Base-by-base conservation (phyloP, 2,329 filamentous ascomycete genomes). In the Colletotrichum sp. region DNA sequence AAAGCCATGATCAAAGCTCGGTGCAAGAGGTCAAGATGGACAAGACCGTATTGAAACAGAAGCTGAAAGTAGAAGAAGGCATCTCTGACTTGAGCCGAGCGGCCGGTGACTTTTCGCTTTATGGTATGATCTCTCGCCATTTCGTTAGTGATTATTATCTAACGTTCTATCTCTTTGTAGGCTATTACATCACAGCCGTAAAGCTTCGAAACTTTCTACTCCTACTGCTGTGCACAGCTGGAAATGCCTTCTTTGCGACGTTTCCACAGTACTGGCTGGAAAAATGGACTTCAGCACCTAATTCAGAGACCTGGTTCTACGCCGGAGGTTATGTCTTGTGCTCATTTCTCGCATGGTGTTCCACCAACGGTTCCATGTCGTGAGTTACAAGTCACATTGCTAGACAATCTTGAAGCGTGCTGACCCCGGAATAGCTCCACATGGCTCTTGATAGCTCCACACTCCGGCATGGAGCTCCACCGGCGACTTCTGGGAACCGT, bases 181-280 rank as follows among this genome's bases (percentile, higher is more conserved):
- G 39, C 5, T 75, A 72, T 12, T 75, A 75, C 13, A 26, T 72
- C 2, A 26, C 24, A n/a, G 69, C 72, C 4, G 61, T 68, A 2
- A 61, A 55, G n/a, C 6, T 61, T 10, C 26, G 43, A 1, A 74
- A 76, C 18, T 26, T 76, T 13, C n/a, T 70, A 3, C 6, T 70
- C n/a, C 76, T 66, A 59, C 69, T 60, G 48, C 60, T 52, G 10
- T 78, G 75, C 43, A 71, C 61, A 7, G 34, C 55, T 7, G 67
- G 18, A 4, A 74, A 66, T n/a, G 71, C 69, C 1, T 32, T 67
- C 16, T 77, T 68, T 8, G 16, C 75, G 4, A 76, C 74, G 2
- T 68, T 75, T 5, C 68, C 69, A 4, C 77, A 74, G 9, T 71
- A 77, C 32, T 77, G 59, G 75, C 21, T 78, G 4, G 67, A 73